Evolutionary conservation across 176 grass and related monocot genomes (phyloP).

Genomic region (Pontederia crassipes): DNA sequence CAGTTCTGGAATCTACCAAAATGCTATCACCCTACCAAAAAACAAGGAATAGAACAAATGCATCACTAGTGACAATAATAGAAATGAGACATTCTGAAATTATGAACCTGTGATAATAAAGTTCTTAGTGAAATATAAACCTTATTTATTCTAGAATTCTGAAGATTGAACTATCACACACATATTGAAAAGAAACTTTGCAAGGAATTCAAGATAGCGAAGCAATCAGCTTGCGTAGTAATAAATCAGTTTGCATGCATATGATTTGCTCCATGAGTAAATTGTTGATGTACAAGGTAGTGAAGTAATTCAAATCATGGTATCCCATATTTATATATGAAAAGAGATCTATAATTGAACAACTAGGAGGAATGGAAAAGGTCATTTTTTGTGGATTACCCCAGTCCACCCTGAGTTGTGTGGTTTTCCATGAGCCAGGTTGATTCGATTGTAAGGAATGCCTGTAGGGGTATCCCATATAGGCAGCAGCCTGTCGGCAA

Average conservation of each 20-base stretch:
- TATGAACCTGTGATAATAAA: no score
- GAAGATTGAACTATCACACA: no score
- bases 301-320: no score
- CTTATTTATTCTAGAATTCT: no score
- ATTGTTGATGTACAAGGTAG: no score
- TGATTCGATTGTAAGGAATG: constrained; percentile 91
- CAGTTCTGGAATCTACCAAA: constrained; percentile 91
- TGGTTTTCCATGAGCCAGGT: constrained; percentile 80
- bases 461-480: constrained; percentile 96
- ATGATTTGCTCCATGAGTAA: no score
- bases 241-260: no score
- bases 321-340: neutral
- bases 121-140: no score
- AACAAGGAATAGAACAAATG: neutral
- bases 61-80: neutral
- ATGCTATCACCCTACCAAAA: constrained; percentile 71
- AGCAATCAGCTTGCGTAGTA: no score
- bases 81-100: neutral
- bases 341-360: neutral
- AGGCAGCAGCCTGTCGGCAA: constrained; percentile 82
- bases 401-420: constrained; percentile 98
- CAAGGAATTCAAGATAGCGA: no score
- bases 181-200: no score
- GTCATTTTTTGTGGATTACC: constrained; percentile 35
- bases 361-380: constrained; percentile 8